Evolutionary conservation across 73 alveolate genomes (phyloP).

Genomic region (Paramecium sexaurelia): DNA sequence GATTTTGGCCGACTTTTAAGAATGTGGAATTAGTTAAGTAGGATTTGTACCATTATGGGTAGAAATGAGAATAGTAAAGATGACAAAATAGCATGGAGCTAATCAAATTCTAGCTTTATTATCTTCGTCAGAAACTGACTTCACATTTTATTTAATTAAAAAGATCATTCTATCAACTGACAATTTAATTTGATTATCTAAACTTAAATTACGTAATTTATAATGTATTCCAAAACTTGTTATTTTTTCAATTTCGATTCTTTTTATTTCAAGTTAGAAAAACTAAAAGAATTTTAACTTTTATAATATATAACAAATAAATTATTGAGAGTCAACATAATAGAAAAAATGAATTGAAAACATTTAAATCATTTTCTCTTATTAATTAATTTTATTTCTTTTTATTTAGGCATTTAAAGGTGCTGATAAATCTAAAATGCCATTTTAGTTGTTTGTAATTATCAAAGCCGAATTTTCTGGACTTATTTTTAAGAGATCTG

Average conservation of each 20-base stretch:
- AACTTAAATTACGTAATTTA: not conserved
- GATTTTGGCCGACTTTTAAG: constrained; percentile 14
- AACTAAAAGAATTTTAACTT: not conserved
- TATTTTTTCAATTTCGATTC: not conserved
- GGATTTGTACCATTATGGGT: constrained; percentile 10
- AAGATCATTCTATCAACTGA: constrained; percentile 32
- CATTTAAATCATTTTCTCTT: no score
- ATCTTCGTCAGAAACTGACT: constrained; percentile 22
- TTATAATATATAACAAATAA: no score
- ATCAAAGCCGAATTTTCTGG: no score
- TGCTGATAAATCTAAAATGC: no score
- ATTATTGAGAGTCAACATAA: no score
- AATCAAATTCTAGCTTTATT: not conserved
- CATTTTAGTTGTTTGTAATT: no score
- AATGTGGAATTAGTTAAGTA: constrained; percentile 25
- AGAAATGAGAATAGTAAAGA: not conserved
- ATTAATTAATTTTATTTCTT: no score
- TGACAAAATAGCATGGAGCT: not conserved
- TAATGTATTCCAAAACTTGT: not conserved
- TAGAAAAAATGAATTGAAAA: no score
- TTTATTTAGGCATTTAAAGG: no score
- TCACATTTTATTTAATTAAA: constrained; percentile 46
- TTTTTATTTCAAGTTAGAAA: no score
- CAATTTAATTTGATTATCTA: not conserved
- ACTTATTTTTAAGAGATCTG: no score